These are phyloP conservation scores for Coemansia sp. DNA, from an alignment of 192 early-diverging fungal genomes.

Conservation along the genomic window DNA sequence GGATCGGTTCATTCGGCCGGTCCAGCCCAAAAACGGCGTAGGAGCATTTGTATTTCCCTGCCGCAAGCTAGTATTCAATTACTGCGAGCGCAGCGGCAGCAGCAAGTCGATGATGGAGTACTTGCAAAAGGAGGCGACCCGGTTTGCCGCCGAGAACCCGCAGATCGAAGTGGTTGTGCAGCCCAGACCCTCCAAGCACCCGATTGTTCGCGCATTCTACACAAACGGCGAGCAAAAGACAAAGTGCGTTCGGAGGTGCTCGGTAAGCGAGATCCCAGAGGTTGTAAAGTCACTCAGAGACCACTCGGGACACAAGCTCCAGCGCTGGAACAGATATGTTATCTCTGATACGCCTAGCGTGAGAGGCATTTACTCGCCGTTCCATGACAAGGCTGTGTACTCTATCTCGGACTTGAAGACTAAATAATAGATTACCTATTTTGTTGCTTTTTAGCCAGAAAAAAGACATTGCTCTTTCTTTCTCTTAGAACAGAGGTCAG, in stretches of 20 bases:
- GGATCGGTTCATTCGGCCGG: slow-evolving; percentile 28
- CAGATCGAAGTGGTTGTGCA: slow-evolving; percentile 78
- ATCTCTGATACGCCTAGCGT: slow-evolving; percentile 76
- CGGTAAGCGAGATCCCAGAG: slow-evolving; percentile 58
- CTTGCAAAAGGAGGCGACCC: slow-evolving; percentile 60
- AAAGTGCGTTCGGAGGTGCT: slow-evolving; percentile 66
- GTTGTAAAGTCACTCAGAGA: slow-evolving; percentile 64
- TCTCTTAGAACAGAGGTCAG: too few species aligned
- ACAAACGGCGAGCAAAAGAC: slow-evolving; percentile 55
- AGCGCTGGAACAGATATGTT: slow-evolving; percentile 65
- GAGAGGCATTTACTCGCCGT: slow-evolving; percentile 81
- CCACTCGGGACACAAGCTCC: slow-evolving; percentile 61
- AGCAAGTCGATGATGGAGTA: slow-evolving; percentile 76
- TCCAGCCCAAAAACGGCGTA: slow-evolving; percentile 63
- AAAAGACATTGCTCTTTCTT: background rate
- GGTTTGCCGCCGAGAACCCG: slow-evolving; percentile 67
- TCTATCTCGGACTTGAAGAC: slow-evolving; percentile 52
- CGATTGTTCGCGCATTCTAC: slow-evolving; percentile 68
- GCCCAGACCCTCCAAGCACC: slow-evolving; percentile 70
- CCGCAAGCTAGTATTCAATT: slow-evolving; percentile 76
- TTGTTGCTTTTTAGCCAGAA: background rate
- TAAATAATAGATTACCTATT: background rate
- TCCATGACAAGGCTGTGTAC: slow-evolving; percentile 65
- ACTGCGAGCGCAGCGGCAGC: slow-evolving; percentile 80
- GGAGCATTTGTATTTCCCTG: slow-evolving; percentile 74